These are phyloP conservation scores for Marsdenia floribunda DNA, from an alignment of 257 asterid genomes.

Conservation along the genomic window DNA sequence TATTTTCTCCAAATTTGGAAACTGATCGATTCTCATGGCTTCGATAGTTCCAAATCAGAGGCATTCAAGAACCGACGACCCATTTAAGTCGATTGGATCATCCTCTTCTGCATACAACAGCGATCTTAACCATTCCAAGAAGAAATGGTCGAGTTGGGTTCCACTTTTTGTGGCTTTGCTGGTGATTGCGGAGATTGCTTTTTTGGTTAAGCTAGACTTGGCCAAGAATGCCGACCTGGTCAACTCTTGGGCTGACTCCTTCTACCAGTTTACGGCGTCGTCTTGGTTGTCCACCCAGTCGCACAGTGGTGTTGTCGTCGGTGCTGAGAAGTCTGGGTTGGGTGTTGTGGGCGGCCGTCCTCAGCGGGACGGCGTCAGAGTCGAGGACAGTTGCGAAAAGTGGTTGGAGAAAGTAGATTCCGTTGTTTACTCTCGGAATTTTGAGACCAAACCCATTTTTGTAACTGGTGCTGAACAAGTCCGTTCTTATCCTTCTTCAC, in stretches of 20 bases:
- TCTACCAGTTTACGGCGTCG: slow-evolving; percentile 55
- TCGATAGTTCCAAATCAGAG: slow-evolving; percentile 25
- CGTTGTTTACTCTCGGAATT: slow-evolving; percentile 68
- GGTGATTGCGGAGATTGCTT: slow-evolving; percentile 77
- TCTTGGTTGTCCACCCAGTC: slow-evolving; percentile 8
- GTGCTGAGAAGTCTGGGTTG: slow-evolving; percentile 16
- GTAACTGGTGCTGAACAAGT: slow-evolving; percentile 67
- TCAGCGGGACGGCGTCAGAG: slow-evolving; percentile 17
- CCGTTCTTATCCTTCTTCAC: background rate
- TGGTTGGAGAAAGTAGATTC: slow-evolving; percentile 81
- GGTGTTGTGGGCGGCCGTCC: slow-evolving; percentile 6
- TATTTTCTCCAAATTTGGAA: background rate
- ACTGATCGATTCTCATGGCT: slow-evolving; percentile 13
- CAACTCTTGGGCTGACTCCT: slow-evolving; percentile 90
- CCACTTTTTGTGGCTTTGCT: slow-evolving; percentile 66
- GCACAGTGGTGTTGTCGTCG: background rate
- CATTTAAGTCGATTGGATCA: slow-evolving; percentile 19
- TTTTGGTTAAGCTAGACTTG: slow-evolving; percentile 72
- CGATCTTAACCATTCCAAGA: slow-evolving; percentile 26
- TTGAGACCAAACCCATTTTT: slow-evolving; percentile 50
- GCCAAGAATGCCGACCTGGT: slow-evolving; percentile 70
- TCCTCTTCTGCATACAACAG: slow-evolving; percentile 8
- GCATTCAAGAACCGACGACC: slow-evolving; percentile 19
- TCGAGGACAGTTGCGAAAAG: slow-evolving; percentile 48
- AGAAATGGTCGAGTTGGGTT: slow-evolving; percentile 56